A percentile compares a stretch with the other conserved stretches of the same genome.
Evolutionary conservation across 371 early-diverging fungal species (phyloP).

Genomic region (Smittium culicis): DNA sequence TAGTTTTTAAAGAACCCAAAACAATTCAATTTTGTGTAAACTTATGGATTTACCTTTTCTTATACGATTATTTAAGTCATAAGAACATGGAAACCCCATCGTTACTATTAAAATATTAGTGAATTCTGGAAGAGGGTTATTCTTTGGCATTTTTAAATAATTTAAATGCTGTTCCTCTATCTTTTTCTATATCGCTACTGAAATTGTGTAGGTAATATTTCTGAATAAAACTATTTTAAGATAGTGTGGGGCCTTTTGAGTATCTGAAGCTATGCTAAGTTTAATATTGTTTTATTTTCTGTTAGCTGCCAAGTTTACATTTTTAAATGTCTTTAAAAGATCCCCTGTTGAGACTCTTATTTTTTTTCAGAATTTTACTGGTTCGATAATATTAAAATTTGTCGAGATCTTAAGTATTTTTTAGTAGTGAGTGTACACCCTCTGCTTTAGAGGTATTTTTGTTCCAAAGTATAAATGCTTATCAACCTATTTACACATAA

Average conservation of each 20-base stretch:
- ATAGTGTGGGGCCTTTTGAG: not conserved
- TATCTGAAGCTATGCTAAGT: not conserved
- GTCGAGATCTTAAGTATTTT: too few relatives aligned
- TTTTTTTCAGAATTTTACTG: too few relatives aligned
- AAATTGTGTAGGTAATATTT: not conserved
- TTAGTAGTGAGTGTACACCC: not conserved
- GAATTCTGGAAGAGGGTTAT: not conserved
- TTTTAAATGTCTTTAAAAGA: not conserved
- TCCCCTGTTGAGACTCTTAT: not conserved
- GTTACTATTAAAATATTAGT: not conserved
- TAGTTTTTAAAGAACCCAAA: not conserved
- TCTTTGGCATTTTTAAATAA: not conserved
- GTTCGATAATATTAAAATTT: too few relatives aligned
- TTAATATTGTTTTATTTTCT: not conserved
- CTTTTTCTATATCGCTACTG: not conserved
- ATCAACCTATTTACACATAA: not conserved
- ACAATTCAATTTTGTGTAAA: not conserved
- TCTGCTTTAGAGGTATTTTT: not conserved
- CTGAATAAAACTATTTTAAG: not conserved
- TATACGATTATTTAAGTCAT: not conserved
- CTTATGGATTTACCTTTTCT: not conserved
- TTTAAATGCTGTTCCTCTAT: not conserved
- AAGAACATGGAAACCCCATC: not conserved
- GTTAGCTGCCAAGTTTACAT: not conserved
- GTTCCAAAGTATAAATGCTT: not conserved